Evolutionary conservation across 768 basidiomycete genomes (phyloP).

Genomic region (Cystobasidium tubakii): DNA sequence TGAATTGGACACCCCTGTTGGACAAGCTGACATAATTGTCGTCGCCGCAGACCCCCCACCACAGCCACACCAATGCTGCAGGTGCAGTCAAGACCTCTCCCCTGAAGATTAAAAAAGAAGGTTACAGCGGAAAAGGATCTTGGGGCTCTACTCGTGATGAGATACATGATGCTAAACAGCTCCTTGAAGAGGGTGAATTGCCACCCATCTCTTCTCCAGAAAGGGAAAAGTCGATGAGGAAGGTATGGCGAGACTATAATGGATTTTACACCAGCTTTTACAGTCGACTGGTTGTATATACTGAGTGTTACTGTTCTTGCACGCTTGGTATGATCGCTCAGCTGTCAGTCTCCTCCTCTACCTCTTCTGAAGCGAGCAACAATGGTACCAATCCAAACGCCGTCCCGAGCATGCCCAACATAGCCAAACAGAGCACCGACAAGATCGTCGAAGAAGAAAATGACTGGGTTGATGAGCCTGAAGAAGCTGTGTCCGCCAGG

Average conservation of each 20-base stretch:
- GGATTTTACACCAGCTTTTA: too few relatives aligned
- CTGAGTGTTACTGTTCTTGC: neutral
- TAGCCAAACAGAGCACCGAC: neutral
- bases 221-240: conserved; percentile 26
- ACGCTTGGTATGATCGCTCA: neutral
- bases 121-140: conserved; percentile 20
- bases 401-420: neutral
- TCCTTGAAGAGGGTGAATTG: conserved; percentile 22
- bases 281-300: too few relatives aligned
- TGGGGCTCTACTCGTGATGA: conserved; percentile 24
- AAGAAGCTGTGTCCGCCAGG: too few relatives aligned
- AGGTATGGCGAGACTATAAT: neutral
- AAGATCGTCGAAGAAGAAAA: conserved; percentile 22
- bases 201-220: conserved; percentile 17
- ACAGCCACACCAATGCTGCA: conserved; percentile 25
- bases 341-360: conserved; percentile 25
- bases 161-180: neutral
- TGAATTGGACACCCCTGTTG: too few relatives aligned
- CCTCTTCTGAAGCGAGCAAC: neutral
- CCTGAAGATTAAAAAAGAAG: conserved; percentile 20
- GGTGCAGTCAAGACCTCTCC: conserved; percentile 22
- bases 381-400: neutral
- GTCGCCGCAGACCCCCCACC: conserved; percentile 22
- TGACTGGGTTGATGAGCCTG: conserved; percentile 17
- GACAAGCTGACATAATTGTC: too few relatives aligned